Percentiles rank a stretch among this genome's conserved stretches.
Evolutionary conservation across 257 asterid genomes (phyloP).

Genomic region (Sherardia arvensis): DNA sequence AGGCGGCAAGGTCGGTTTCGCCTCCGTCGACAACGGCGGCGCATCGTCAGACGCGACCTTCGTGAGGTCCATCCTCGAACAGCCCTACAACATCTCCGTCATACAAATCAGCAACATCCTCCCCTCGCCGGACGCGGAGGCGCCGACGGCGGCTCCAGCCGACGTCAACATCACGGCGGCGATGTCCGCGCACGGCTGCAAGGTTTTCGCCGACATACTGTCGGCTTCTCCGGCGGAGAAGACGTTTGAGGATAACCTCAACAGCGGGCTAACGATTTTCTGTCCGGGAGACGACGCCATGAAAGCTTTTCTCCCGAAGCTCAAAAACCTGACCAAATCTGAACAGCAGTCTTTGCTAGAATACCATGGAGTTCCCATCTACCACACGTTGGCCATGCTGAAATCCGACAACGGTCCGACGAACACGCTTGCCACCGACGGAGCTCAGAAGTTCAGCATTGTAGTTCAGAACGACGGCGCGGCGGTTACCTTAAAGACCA

Average conservation of each 20-base stretch:
- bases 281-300: constrained; percentile 74
- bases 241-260: constrained; percentile 33
- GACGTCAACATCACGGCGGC: constrained; percentile 39
- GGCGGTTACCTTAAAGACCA: constrained; percentile 37
- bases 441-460: constrained; percentile 27
- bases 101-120: constrained; percentile 51
- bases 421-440: constrained; percentile 56
- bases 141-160: constrained; percentile 57
- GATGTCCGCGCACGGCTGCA: constrained; percentile 70
- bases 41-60: constrained; percentile 27
- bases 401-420: constrained; percentile 47
- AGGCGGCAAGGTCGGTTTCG: constrained; percentile 65
- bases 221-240: constrained; percentile 37
- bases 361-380: constrained; percentile 47
- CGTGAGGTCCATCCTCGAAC: constrained; percentile 30
- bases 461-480: constrained; percentile 54
- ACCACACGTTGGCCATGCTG: constrained; percentile 31
- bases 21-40: constrained; percentile 29
- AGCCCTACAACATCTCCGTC: constrained; percentile 60
- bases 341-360: constrained; percentile 39
- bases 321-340: constrained; percentile 33
- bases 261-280: constrained; percentile 58
- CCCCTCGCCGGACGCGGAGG: constrained; percentile 52
- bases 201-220: constrained; percentile 54
- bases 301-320: constrained; percentile 45